phyloP scores from a whole-genome alignment of 2,329 filamentous ascomycete species.

The Sclerotinia minor region DNA sequence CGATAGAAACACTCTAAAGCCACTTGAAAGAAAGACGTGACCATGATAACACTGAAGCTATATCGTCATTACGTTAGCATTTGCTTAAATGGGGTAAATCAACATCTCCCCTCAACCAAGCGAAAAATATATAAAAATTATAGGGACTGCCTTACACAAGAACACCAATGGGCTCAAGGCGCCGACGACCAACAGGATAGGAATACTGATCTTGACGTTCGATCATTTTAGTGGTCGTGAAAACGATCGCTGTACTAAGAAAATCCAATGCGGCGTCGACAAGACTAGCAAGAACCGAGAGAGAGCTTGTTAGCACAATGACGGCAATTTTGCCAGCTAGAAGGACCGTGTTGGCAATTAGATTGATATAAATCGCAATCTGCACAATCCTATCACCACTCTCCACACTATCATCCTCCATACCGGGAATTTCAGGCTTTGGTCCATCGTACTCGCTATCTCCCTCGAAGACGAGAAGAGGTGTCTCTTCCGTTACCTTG shows the following conservation, averaged over 20 bases:
- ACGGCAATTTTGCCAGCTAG: slow-evolving; percentile 57
- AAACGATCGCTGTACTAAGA: slow-evolving; percentile 59
- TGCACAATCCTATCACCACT: slow-evolving; percentile 74
- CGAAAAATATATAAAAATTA: not conserved
- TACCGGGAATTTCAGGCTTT: slow-evolving; percentile 64
- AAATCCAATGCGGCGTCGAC: slow-evolving; percentile 62
- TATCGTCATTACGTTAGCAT: not conserved
- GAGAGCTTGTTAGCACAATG: slow-evolving; percentile 55
- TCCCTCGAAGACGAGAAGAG: slow-evolving; percentile 53
- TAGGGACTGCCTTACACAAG: slow-evolving; percentile 46
- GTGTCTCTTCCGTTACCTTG: slow-evolving; percentile 66
- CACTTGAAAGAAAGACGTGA: slow-evolving; percentile 62
- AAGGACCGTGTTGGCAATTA: slow-evolving; percentile 59
- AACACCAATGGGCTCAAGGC: slow-evolving; percentile 62
- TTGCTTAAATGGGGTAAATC: not conserved
- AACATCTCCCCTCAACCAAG: not conserved
- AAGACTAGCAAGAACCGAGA: slow-evolving; percentile 61
- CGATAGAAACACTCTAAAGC: slow-evolving; percentile 60
- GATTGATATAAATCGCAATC: slow-evolving; percentile 77
- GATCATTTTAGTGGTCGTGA: slow-evolving; percentile 59
- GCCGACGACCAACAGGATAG: slow-evolving; percentile 58
- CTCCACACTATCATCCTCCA: slow-evolving; percentile 72
- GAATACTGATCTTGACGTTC: slow-evolving; percentile 45
- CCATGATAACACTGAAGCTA: slow-evolving; percentile 60
- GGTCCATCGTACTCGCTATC: slow-evolving; percentile 48